Evolutionary conservation across 2,329 filamentous ascomycete species (phyloP), one percentile per base, ranked within the genome.

Genomic region (Apiospora phragmitis): DNA sequence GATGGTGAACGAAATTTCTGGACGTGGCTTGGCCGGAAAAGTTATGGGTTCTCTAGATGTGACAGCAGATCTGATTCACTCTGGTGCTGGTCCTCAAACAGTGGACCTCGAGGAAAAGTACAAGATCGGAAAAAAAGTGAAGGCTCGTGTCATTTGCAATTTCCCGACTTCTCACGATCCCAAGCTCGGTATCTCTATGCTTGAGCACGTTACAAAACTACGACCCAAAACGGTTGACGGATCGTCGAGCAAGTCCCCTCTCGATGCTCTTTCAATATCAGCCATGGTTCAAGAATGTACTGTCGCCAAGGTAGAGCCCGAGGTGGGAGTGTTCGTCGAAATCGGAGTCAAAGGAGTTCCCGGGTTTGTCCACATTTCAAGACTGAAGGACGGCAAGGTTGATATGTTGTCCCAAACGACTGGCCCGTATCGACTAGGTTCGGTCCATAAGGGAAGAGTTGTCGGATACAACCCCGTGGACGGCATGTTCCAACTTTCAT

Each of bases 361-460:
- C n/a, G 94, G 94, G 12, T 99, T 98, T 77, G 94, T 97, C 29
- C 96, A 99, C 80, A 97, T 99, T 74, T 99, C 96, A 0, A 90
- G 93, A 73, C 89, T 99, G 72, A 93, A 95, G 71, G 95, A 99
- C 79, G 92, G 92, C 75, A 97, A 96, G 80, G 88, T 98, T 69
- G 96, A 98, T 73, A 89, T 89, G 1, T 85, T 99, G 6, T 93
- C 93, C 18, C 90, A 94, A 73, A 86, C 90, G 4, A 91, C 90
- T 24, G 96, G 96, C 0, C 87, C 92, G 2, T 98, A 91, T 84
- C 93, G 94, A 80, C 79, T 93, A 26, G 94, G 90, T 51, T 92
- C 94, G 0, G 89, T 88, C 21, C 96, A 99, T 81, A 89, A 91
- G 68, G 94, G 92, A 51, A 91, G 96, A 72, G 87, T 99, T 12